Conservation (phyloP, 208 protist genomes). For the Novymonas esmeraldas region DNA sequence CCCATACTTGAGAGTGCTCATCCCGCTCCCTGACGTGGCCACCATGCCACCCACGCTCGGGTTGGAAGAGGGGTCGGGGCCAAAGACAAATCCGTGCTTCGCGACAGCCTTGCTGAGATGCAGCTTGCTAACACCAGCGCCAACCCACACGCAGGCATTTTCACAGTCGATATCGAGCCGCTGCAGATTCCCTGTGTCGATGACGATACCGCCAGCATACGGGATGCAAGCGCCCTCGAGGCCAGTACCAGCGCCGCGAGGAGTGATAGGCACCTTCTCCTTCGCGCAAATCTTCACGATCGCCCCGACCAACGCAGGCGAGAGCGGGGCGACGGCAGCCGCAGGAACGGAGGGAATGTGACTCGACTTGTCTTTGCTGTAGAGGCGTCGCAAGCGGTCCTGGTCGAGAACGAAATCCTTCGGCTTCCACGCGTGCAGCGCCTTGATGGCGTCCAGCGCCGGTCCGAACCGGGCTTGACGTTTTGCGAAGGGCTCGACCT, state of each 20-base stretch:
- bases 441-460: conserved; percentile 1
- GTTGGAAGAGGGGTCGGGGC: conserved; percentile 36
- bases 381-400: conserved; percentile 12
- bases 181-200: conserved; percentile 31
- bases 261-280: conserved; percentile 39
- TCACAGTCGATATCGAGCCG: conserved; percentile 27
- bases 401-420: conserved; percentile 27
- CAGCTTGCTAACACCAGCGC: conserved; percentile 38
- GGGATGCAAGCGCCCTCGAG: conserved; percentile 35
- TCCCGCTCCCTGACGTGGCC: conserved; percentile 45
- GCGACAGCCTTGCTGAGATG: conserved; percentile 22
- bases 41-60: conserved; percentile 57
- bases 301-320: conserved; percentile 15
- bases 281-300: conserved; percentile 23
- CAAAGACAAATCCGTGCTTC: conserved; percentile 31
- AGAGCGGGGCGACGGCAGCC: conserved; percentile 19
- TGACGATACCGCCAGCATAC: conserved; percentile 31
- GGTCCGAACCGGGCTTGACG: conserved; percentile 17
- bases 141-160: conserved; percentile 39
- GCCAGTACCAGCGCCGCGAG: conserved; percentile 32
- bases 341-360: conserved; percentile 20
- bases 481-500: conserved; percentile 20
- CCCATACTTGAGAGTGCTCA: conserved; percentile 59
- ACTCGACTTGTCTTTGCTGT: conserved; percentile 31
- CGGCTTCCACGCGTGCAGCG: not conserved